phyloP scores from a whole-genome alignment of 108 stramenopile genomes.

The Schizochytrium sp. region DNA sequence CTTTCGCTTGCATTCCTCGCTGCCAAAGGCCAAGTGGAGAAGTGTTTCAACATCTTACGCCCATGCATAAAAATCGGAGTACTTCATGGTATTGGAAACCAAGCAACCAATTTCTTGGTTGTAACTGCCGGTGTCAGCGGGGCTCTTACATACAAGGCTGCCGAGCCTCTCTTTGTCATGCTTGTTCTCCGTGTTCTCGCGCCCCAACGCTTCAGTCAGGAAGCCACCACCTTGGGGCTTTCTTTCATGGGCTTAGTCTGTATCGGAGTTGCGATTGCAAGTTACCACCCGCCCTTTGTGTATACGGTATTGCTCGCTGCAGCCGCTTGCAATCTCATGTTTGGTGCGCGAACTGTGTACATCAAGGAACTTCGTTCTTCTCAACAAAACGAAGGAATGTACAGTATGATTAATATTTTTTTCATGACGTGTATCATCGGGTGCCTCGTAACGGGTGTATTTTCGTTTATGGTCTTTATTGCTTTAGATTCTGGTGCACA shows the following conservation, averaged over 20 bases:
- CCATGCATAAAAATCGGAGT: not conserved
- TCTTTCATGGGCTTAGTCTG: not conserved
- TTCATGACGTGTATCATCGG: not conserved
- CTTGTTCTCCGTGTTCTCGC: not conserved
- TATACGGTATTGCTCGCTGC: not conserved
- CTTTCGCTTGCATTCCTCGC: not conserved
- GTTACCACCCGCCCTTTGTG: constrained; percentile 10
- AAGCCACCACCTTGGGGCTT: not conserved
- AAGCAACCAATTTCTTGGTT: not conserved
- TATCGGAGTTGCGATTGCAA: not conserved
- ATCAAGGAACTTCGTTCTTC: not conserved
- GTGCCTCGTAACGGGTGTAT: not conserved
- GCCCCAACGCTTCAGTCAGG: not conserved
- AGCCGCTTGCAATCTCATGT: not conserved
- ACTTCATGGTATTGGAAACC: not conserved
- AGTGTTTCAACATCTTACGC: not conserved
- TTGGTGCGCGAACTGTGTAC: not conserved
- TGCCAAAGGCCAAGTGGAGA: not conserved
- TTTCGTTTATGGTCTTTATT: not conserved
- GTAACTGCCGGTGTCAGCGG: not conserved
- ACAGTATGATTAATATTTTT: not conserved
- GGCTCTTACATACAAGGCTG: constrained; percentile 10
- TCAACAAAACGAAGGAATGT: not conserved
- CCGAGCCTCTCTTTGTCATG: not conserved
- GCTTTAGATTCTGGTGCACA: not conserved